phyloP scores from a whole-genome alignment of 2,329 filamentous ascomycete genomes.

The Meredithiella fracta region DNA sequence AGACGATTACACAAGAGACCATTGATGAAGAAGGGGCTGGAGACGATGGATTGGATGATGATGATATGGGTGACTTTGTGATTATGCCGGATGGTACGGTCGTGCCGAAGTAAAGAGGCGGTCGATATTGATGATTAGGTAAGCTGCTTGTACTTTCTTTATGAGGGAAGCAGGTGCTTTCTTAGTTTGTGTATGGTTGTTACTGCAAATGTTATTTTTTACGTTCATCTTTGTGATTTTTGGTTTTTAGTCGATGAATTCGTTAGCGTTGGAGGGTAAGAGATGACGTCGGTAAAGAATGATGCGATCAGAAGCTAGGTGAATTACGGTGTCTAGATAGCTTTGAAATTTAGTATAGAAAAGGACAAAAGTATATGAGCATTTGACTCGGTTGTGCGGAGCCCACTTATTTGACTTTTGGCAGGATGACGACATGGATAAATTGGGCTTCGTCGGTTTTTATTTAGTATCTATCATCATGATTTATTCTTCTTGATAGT shows the following conservation, averaged over 20 bases:
- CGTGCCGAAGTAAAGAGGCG: conserved; percentile 3
- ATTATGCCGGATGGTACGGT: conserved; percentile 14
- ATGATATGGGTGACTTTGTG: conserved; percentile 13
- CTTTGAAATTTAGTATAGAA: background rate
- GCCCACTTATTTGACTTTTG: background rate
- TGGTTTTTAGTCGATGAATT: background rate
- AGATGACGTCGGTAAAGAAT: background rate
- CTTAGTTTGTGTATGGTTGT: background rate
- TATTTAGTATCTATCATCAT: too few relatives aligned
- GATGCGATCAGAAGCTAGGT: too few relatives aligned
- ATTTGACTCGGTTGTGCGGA: background rate
- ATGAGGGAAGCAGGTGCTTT: background rate
- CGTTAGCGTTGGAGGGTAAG: too few relatives aligned
- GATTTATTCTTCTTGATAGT: too few relatives aligned
- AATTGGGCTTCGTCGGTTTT: too few relatives aligned
- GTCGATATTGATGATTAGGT: background rate
- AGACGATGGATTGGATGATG: conserved; percentile 6
- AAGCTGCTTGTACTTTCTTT: background rate
- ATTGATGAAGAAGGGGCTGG: conserved; percentile 2
- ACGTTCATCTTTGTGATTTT: background rate
- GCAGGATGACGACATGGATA: background rate
- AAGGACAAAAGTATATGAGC: background rate
- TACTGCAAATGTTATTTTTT: background rate
- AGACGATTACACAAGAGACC: conserved; percentile 1
- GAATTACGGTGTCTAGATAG: background rate